Conservation (phyloP, 2,329 filamentous ascomycete species). For the Verruconis gallopava region DNA sequence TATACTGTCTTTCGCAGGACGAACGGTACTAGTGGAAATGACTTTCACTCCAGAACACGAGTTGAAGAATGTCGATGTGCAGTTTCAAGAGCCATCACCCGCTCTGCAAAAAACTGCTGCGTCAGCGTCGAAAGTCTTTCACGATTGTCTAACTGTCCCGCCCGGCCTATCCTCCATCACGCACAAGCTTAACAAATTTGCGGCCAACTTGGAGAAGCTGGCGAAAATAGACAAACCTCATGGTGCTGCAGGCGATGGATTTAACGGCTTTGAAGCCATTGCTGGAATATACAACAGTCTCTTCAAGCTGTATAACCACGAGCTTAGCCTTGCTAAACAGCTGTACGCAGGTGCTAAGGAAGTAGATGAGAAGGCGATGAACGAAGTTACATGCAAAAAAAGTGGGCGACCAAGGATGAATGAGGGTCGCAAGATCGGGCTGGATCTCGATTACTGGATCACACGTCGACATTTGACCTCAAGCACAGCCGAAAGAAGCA, state of each 20-base stretch:
- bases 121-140: constrained; percentile 51
- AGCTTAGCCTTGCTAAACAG: constrained; percentile 22
- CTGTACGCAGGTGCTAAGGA: neutral
- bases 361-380: constrained; percentile 1
- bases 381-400: constrained; percentile 44
- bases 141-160: constrained; percentile 48
- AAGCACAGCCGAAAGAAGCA: constrained; percentile 5
- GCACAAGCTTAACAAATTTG: constrained; percentile 57
- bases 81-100: constrained; percentile 47
- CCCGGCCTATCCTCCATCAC: constrained; percentile 49
- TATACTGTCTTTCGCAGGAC: constrained; percentile 21
- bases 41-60: constrained; percentile 33
- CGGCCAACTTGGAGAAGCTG: constrained; percentile 56
- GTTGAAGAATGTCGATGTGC: constrained; percentile 47
- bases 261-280: constrained; percentile 68
- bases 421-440: constrained; percentile 49
- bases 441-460: constrained; percentile 69
- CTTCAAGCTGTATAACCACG: constrained; percentile 56
- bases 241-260: constrained; percentile 35
- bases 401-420: constrained; percentile 64
- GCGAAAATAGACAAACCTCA: constrained; percentile 61
- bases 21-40: constrained; percentile 22
- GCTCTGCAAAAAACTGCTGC: constrained; percentile 48
- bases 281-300: constrained; percentile 61
- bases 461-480: constrained; percentile 34